Evolutionary conservation across 257 asterid genomes (phyloP), one percentile per base, ranked within the genome.

Genomic region (Scutellaria galericulata): DNA sequence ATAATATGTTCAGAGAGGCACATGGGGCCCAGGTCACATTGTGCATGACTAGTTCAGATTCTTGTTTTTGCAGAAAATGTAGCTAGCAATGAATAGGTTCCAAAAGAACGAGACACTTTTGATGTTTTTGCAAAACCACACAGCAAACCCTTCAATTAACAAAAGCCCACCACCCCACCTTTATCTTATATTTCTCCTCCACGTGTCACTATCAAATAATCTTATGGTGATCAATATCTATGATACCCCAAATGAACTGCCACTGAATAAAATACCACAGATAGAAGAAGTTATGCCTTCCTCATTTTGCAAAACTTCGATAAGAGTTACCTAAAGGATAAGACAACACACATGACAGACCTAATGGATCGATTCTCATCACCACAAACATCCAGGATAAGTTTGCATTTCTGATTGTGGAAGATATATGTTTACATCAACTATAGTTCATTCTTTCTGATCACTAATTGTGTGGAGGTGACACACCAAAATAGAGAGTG

Each of bases 11-110:
- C 2, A 3, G 24, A 40, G 27, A 24, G 27, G 27, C 27, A 24
- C 27, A 24, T 24, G 27, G 27, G 27, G 27, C 27, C 27, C 27
- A 24, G 27, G 27, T 24, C 27, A 24, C 27, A 24, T 24, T 24
- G 27, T 24, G 15, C 47, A 53, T 68, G 41, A 18, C 11, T 6
- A 52, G 15, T 40, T 9, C 74, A 68, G n/a, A 40, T 68, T 68
- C 72, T 39, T 39, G 24, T 12, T 9, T 52, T 14, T 39, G 7
- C 20, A 56, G 11, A 9, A 9, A 56, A 15, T n/a, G 27, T 9
- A 52, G 58, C 31, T 14, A 15, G 58, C 46, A 35, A 37, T 37
- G 22, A 20, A 59, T 37, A 6, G 11, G 12, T n/a, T 60, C 9
- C 46, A 60, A 13, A 39, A 14, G 48, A 39, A 39, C 13, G 0